Percentiles rank a stretch among this genome's conserved stretches.
phyloP scores from a whole-genome alignment of 495 filamentous ascomycete genomes.

The Apiosordaria backusii region DNA sequence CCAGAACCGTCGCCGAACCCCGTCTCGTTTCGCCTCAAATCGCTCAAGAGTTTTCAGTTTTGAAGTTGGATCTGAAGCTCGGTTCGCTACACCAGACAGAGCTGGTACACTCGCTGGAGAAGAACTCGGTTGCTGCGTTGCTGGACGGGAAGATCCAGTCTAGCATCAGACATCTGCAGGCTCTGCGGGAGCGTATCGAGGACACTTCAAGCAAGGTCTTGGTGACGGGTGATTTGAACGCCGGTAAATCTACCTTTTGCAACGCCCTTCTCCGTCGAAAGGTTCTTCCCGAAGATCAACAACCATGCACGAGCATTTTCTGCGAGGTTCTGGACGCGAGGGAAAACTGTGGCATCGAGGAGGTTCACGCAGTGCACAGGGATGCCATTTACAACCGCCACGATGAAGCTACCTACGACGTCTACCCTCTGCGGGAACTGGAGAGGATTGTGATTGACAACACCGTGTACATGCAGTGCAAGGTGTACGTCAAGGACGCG shows the following conservation, averaged over 20 bases:
- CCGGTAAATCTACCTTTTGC: slow-evolving; percentile 97
- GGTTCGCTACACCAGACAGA: slow-evolving; percentile 81
- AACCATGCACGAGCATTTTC: slow-evolving; percentile 98
- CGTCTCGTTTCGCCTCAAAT: slow-evolving; percentile 88
- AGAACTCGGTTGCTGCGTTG: slow-evolving; percentile 79
- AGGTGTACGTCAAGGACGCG: slow-evolving; percentile 92
- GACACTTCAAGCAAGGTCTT: slow-evolving; percentile 97
- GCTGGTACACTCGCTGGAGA: slow-evolving; percentile 94
- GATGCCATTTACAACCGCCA: slow-evolving; percentile 76
- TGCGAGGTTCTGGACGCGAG: slow-evolving; percentile 92
- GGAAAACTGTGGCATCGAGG: slow-evolving; percentile 86
- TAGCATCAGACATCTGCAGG: slow-evolving; percentile 83
- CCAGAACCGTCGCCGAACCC: slow-evolving; percentile 54
- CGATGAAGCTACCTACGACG: slow-evolving; percentile 90
- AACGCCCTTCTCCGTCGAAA: slow-evolving; percentile 91
- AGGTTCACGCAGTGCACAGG: slow-evolving; percentile 91
- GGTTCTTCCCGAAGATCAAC: slow-evolving; percentile 92
- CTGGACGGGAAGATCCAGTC: slow-evolving; percentile 91
- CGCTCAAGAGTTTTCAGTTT: slow-evolving; percentile 89
- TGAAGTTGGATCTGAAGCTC: slow-evolving; percentile 92
- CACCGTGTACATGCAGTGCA: slow-evolving; percentile 84
- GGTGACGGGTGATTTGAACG: slow-evolving; percentile 95
- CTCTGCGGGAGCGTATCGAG: slow-evolving; percentile 88
- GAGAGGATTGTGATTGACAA: slow-evolving; percentile 90
- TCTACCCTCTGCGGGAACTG: slow-evolving; percentile 68